Conservation (phyloP, 768 basidiomycete species). For the Kwoniella sp. region DNA sequence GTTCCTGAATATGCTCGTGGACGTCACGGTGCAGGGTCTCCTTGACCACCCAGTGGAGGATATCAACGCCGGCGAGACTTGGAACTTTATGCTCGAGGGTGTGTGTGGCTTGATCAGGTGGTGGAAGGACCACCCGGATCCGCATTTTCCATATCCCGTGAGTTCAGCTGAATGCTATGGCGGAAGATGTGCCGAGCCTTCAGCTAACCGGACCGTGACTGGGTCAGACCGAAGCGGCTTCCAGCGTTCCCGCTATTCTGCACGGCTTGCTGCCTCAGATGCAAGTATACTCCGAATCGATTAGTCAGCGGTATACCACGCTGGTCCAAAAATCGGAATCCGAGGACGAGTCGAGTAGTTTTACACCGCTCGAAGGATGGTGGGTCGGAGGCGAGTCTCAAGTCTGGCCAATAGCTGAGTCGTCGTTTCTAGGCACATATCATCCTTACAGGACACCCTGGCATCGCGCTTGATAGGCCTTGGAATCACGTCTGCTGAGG, state of each 20-base stretch:
- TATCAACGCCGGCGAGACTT: neutral
- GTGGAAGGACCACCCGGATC: conserved; percentile 17
- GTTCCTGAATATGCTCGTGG: conserved; percentile 8
- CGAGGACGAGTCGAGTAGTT: conserved; percentile 28
- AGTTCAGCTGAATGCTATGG: conserved; percentile 5
- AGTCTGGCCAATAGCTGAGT: neutral
- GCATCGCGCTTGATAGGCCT: conserved; percentile 17
- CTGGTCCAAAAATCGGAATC: conserved; percentile 16
- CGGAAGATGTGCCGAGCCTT: neutral
- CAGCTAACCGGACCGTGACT: too few species aligned
- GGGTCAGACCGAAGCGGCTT: too few species aligned
- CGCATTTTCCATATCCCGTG: conserved; percentile 17
- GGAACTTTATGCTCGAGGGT: conserved; percentile 10
- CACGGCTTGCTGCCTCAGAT: neutral
- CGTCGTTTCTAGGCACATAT: conserved; percentile 8
- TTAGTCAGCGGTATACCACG: conserved; percentile 1
- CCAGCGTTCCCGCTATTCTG: too few species aligned
- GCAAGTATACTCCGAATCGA: neutral
- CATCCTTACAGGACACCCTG: conserved; percentile 20
- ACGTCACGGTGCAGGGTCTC: conserved; percentile 3
- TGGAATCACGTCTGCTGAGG: conserved; percentile 10
- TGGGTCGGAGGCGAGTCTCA: conserved; percentile 1
- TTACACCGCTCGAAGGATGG: conserved; percentile 33
- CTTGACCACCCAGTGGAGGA: neutral
- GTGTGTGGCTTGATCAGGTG: conserved; percentile 12